phyloP scores from a whole-genome alignment of 2,329 filamentous ascomycete species.

The Rhytidhysteron rufulum region DNA sequence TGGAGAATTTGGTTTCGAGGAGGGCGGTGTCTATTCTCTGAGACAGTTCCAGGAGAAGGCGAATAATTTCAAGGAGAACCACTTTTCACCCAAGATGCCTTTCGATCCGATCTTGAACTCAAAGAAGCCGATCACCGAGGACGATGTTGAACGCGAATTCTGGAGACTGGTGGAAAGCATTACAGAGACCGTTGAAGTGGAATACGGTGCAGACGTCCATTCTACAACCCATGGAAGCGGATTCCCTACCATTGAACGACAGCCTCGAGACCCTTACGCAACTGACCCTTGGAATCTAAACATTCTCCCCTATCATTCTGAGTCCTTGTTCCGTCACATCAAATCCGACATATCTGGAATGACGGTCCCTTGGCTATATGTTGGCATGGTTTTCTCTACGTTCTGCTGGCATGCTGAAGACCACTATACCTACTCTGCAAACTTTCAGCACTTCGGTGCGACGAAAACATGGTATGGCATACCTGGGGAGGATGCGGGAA shows the following conservation, averaged over 20 bases:
- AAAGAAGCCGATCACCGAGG: slow-evolving; percentile 78
- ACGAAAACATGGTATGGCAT: slow-evolving; percentile 99
- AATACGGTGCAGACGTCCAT: slow-evolving; percentile 97
- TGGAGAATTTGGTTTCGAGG: slow-evolving; percentile 95
- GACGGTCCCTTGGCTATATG: slow-evolving; percentile 98
- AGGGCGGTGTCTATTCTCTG: slow-evolving; percentile 91
- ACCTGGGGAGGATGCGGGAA: slow-evolving; percentile 85
- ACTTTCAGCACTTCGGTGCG: slow-evolving; percentile 96
- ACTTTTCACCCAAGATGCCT: slow-evolving; percentile 87
- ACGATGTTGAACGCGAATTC: slow-evolving; percentile 94
- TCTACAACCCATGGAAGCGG: slow-evolving; percentile 97
- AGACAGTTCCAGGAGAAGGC: slow-evolving; percentile 96
- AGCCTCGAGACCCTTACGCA: slow-evolving; percentile 81
- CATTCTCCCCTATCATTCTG: slow-evolving; percentile 80
- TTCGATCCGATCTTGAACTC: slow-evolving; percentile 81
- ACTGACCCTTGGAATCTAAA: slow-evolving; percentile 96
- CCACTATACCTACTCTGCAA: slow-evolving; percentile 95
- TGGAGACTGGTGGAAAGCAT: slow-evolving; percentile 93
- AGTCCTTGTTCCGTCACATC: slow-evolving; percentile 94
- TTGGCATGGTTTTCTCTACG: slow-evolving; percentile 98
- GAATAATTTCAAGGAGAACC: slow-evolving; percentile 87
- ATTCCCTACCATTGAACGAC: slow-evolving; percentile 89
- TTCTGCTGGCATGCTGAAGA: slow-evolving; percentile 99
- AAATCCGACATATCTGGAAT: slow-evolving; percentile 98
- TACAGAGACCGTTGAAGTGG: slow-evolving; percentile 93